These are phyloP conservation scores for Hypoxylon lenormandii DNA, from an alignment of 495 filamentous ascomycete species.

Conservation along the genomic window DNA sequence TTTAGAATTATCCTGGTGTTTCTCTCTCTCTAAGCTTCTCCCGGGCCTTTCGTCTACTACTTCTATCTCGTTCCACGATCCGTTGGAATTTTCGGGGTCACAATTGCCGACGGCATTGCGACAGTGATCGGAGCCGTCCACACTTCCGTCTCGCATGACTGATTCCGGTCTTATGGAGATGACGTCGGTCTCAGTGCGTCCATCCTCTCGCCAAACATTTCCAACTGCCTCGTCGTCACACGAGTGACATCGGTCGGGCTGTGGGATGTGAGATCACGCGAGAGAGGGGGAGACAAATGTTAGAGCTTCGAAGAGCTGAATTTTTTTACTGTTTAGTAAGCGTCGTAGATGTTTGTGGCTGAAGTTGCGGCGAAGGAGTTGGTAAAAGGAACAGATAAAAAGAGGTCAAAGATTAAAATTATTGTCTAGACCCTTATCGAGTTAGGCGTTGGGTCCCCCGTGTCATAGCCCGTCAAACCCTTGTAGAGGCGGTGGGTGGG, in stretches of 20 bases:
- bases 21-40: slow-evolving; percentile 34
- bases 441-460: background rate
- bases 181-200: slow-evolving; percentile 20
- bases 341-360: background rate
- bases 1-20: slow-evolving; percentile 20
- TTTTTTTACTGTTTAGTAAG: background rate
- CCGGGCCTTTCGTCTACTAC: slow-evolving; percentile 22
- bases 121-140: background rate
- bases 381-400: background rate
- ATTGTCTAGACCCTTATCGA: slow-evolving; percentile 28
- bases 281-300: background rate
- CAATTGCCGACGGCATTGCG: slow-evolving; percentile 2
- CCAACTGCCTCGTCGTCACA: background rate
- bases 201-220: slow-evolving; percentile 23
- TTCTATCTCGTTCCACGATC: slow-evolving; percentile 1
- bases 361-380: background rate
- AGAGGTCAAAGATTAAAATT: slow-evolving; percentile 23
- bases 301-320: no score
- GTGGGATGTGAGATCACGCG: no score
- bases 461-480: background rate
- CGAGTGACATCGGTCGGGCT: background rate
- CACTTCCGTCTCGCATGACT: slow-evolving; percentile 20
- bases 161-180: slow-evolving; percentile 33
- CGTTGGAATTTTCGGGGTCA: slow-evolving; percentile 3
- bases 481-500: slow-evolving; percentile 27